Evolutionary conservation across 2,329 filamentous ascomycete genomes (phyloP), one percentile per base, ranked within the genome.

Genomic region (Exophiala bonariae): DNA sequence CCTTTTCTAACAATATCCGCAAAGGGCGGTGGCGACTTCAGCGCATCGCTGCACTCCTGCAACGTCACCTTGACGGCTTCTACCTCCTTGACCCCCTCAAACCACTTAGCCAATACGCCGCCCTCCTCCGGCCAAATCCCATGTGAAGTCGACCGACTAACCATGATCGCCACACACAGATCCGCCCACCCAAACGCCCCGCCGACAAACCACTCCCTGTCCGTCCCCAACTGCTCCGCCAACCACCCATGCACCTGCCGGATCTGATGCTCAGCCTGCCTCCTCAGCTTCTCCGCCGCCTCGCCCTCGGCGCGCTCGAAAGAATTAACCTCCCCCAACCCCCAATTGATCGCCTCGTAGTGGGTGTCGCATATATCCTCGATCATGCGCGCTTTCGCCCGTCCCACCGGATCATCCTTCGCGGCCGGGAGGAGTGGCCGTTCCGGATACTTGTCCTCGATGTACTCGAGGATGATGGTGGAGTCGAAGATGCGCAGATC

Each of bases 341-440:
- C 50, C 47, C 49, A 53, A 23, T 50, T 53, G 8, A 47, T 34
- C 6, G 50, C 52, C 43, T 53, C 45, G 32, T 50, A 53, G 19
- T 53, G 53, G 17, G 53, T 54, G 31, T 50, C 50, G 23, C 50
- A 53, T 2, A 56, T 41, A 4, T 56, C 50, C 43, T 53, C 53
- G 20, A 54, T 54, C 47, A 56, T 53, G 1, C 43, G 42, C 2
- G 47, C 50, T 23, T 14, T 32, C 14, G 52, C 52, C 11, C 46
- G 40, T 16, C 13, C 45, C 10, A 22, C 19, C 13, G 50, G 26
- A 13, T 32, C 17, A 20, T 18, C 18, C 11, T 26, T 6, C 4
- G 16, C 14, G 3, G 19, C 18, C 6, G 52, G 28, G 13, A 33
- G 50, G 13, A 55, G 45, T 6, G 42, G 32, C 10, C 26, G 14